Base-by-base conservation (phyloP, 1,284 basidiomycete species). In the Cryptococcus sp. region DNA sequence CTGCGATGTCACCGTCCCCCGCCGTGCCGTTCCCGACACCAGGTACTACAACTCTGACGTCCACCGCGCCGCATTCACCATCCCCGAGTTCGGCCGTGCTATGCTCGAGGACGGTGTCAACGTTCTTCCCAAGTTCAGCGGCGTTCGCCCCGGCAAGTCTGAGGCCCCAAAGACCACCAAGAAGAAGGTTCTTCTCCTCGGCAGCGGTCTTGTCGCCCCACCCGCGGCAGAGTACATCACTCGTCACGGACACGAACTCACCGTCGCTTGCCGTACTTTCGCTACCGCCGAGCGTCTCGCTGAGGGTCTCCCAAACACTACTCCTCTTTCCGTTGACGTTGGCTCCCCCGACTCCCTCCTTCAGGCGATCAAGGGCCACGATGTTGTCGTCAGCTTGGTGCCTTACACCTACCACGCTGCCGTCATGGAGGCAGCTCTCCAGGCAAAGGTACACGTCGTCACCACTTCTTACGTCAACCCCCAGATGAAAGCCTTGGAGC, bases 341-440 rank as follows among this genome's bases (percentile, higher is more conserved):
- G 84, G 82, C 69, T 81, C 88, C 67, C 78, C 85, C 39, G 80
- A 83, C 17, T 88, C 86, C 5, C 87, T 99, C 49, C 89, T 93
- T 68, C 82, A 82, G 41, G 86, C 87, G 49, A 84, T 99, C 62
- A 89, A 89, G 46, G 87, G 85, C 52, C 87, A 93, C 78, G 93
- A 99, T 79, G 84, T 98, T 58, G 93, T 99, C 75, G 90, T 99
- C 73, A 96, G 92, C 38, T 86, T 99, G 73, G 93, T 99, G 65
- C 96, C 96, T 8, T 99, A 98, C 83, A 93, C 87, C 57, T 84
- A 89, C 83, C 95, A 99, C 78, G 87, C 87, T 17, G 82, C 83
- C 40, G 93, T 99, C 72, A 95, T 99, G 82, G 88, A 91, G 79
- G 90, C 93, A 16, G 95, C 94, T 40, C 93, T 96, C 83, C 92